These are phyloP conservation scores for Aspergillus mulundensis DNA, from an alignment of 495 filamentous ascomycete genomes.

Conservation along the genomic window DNA sequence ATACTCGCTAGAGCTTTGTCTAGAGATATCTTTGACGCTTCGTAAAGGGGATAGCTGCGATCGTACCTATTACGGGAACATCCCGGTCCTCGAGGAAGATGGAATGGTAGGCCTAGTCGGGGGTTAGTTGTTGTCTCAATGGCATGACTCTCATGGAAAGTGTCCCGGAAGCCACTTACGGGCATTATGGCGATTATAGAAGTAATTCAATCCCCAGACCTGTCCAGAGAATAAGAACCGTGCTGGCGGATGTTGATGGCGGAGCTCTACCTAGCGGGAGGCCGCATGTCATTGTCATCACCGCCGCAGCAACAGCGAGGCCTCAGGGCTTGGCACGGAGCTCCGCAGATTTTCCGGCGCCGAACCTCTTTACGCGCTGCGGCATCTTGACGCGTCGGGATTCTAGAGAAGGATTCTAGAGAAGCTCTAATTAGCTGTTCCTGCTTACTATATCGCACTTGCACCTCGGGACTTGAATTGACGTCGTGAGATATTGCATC, in stretches of 20 bases:
- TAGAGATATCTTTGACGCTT: background rate
- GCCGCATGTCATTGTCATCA: slow-evolving; percentile 45
- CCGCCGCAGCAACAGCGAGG: slow-evolving; percentile 13
- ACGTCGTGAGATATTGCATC: background rate
- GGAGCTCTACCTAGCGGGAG: slow-evolving; percentile 26
- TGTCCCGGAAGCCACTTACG: slow-evolving; percentile 29
- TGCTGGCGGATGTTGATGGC: slow-evolving; percentile 19
- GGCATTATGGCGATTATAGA: slow-evolving; percentile 42
- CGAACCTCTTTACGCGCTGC: slow-evolving; percentile 45
- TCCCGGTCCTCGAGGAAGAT: slow-evolving; percentile 82
- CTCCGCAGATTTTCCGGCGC: slow-evolving; percentile 40
- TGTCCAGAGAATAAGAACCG: slow-evolving; percentile 20
- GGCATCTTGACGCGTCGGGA: slow-evolving; percentile 31
- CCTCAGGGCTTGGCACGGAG: slow-evolving; percentile 12
- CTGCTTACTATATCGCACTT: background rate
- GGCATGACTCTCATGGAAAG: background rate
- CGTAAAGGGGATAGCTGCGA: slow-evolving; percentile 5
- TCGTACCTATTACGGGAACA: slow-evolving; percentile 60
- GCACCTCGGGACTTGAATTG: background rate
- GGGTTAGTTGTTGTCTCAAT: background rate
- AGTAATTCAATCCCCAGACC: slow-evolving; percentile 17
- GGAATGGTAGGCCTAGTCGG: slow-evolving; percentile 78
- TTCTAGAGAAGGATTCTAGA: slow-evolving; percentile 11
- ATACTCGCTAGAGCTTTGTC: background rate
- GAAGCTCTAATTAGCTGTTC: slow-evolving; percentile 5